Base-by-base conservation (phyloP, 495 filamentous ascomycete species). In the Aspergillus taichungensis region DNA sequence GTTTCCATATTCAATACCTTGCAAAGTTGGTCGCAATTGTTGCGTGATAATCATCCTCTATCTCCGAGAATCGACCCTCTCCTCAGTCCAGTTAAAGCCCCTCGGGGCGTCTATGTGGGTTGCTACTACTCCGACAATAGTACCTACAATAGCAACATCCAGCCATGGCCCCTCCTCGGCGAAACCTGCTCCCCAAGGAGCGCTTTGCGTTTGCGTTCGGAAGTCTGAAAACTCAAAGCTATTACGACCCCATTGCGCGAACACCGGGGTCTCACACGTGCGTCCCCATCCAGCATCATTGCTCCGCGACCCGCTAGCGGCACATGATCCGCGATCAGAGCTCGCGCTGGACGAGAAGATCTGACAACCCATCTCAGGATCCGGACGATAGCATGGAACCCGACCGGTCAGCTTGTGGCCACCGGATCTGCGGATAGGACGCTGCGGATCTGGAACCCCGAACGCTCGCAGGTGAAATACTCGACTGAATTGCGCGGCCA, bases 371-470 rank as follows among this genome's bases (percentile, higher is more conserved):
- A 46, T 31, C 46, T 57, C 51, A 76, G 72, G 32, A 75, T 83
- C 42, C 80, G 85, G 30, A 82, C 85, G 11, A 76, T 98, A 53
- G 82, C 84, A 48, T 98, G 92, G 92, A 94, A 89, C 53, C 84
- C 88, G 6, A 73, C 86, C 0, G 90, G 94, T 24, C 85, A 78
- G 24, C 73, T 94, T 9, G 82, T 98, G 49, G 92, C 94, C 1
- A 90, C 89, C 3, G 94, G 88, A 33, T 79, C 87, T 14, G 73
- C 78, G 7, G 86, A 94, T 60, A 82, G 83, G 42, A 88, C 87
- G 9, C 63, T 97, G 27, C 82, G 88, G 38, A 88, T 95, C 49
- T 87, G 89, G 89, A 95, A 95, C 58, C 88, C 87, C 0, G 90
- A 95, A 47, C 85, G 87, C 54, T 77, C 83, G 14, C 78, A 84